Percentiles rank a stretch among this genome's conserved stretches.
These are phyloP conservation scores for Globisporangium recalcitrans DNA, from an alignment of 352 stramenopile species.

Conservation along the genomic window DNA sequence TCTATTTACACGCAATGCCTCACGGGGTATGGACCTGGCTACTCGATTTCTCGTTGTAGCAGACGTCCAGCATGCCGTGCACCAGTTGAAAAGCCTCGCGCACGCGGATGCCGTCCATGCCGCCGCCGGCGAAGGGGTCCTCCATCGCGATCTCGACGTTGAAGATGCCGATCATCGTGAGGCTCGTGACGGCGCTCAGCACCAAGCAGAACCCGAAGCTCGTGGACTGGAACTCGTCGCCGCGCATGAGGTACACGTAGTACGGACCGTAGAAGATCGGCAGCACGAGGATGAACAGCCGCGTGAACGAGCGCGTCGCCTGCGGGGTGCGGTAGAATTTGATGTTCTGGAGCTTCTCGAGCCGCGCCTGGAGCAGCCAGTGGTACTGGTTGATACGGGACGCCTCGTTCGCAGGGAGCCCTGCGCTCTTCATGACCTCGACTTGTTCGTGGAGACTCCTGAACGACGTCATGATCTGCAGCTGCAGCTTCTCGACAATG, in stretches of 20 bases:
- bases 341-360: conserved; percentile 82
- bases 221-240: conserved; percentile 40
- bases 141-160: conserved; percentile 83
- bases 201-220: conserved; percentile 77
- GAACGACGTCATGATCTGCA: conserved; percentile 56
- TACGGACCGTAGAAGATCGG: conserved; percentile 85
- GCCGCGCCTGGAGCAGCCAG: conserved; percentile 75
- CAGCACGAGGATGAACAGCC: conserved; percentile 81
- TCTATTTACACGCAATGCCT: neutral
- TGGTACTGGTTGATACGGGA: conserved; percentile 88
- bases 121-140: conserved; percentile 67
- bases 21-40: neutral
- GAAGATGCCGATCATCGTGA: conserved; percentile 86
- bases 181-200: conserved; percentile 70
- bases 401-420: conserved; percentile 76
- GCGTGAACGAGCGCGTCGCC: conserved; percentile 79
- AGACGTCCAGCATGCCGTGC: conserved; percentile 50
- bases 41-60: conserved; percentile 20
- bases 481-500: conserved; percentile 41
- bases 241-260: conserved; percentile 75
- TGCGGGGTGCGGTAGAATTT: conserved; percentile 87
- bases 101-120: conserved; percentile 63
- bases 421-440: conserved; percentile 65
- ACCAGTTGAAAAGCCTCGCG: conserved; percentile 50
- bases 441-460: conserved; percentile 64